phyloP scores from a whole-genome alignment of 345 rosid species.

The Passiflora organensis region DNA sequence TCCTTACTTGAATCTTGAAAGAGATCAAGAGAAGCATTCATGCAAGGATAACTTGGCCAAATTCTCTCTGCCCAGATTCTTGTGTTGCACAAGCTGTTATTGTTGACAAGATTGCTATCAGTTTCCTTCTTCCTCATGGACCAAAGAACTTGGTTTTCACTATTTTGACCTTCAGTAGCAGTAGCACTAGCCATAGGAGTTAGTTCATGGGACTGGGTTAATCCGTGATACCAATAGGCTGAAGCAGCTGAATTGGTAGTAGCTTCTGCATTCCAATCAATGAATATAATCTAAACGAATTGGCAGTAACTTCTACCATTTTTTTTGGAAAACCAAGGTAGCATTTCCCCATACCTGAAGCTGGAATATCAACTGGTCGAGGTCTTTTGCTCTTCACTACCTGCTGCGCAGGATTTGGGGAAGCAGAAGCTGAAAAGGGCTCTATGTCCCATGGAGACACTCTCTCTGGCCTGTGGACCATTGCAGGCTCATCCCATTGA shows the following conservation, averaged over 20 bases:
- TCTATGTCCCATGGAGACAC: conserved; percentile 98
- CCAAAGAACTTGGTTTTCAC: conserved; percentile 36
- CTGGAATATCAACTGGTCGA: conserved; percentile 47
- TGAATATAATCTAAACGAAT: conserved; percentile 1
- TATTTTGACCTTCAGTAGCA: conserved; percentile 41
- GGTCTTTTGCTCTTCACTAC: conserved; percentile 86
- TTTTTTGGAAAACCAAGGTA: too few species aligned
- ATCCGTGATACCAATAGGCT: conserved; percentile 51
- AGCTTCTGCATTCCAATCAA: conserved; percentile 33
- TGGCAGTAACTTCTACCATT: too few species aligned
- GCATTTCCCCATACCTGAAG: conserved; percentile 28
- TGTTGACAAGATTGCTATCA: conserved; percentile 30
- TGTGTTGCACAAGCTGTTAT: conserved; percentile 30
- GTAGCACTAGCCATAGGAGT: conserved; percentile 28
- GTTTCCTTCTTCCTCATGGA: conserved; percentile 33
- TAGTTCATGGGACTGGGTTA: conserved; percentile 34
- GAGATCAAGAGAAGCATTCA: conserved; percentile 38
- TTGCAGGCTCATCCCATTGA: conserved; percentile 95
- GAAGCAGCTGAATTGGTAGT: too few species aligned
- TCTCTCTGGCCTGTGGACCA: conserved; percentile 66
- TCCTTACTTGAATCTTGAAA: conserved; percentile 49
- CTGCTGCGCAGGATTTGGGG: too few species aligned
- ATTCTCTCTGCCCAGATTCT: conserved; percentile 37
- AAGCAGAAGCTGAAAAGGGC: conserved; percentile 46
- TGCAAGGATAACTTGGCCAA: conserved; percentile 49